phyloP scores from a whole-genome alignment of 768 basidiomycete species.

The Tulasnella sp. region DNA sequence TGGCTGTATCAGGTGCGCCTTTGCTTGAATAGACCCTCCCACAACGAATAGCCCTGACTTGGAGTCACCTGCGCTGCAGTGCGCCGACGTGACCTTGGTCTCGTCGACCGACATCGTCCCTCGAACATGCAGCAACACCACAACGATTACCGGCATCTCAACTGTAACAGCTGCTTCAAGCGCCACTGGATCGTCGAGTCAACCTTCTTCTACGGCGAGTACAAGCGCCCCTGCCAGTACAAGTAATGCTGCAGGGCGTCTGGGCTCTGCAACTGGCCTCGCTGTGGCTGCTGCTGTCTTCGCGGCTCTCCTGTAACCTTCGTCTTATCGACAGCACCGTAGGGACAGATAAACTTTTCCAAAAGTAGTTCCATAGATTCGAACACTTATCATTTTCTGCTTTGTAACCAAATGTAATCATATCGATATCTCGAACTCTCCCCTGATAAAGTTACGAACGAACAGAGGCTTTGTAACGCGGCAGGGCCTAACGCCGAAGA shows the following conservation, averaged over 20 bases:
- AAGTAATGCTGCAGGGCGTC: not conserved
- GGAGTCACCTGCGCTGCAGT: slow-evolving; percentile 49
- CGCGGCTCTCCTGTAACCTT: not conserved
- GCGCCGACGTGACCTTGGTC: slow-evolving; percentile 72
- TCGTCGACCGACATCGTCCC: slow-evolving; percentile 48
- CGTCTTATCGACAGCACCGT: too few species aligned
- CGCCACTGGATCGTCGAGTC: not conserved
- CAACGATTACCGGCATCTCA: slow-evolving; percentile 12
- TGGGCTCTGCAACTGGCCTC: not conserved
- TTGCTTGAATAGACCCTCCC: not conserved
- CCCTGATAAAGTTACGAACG: not conserved
- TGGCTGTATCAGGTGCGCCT: slow-evolving; percentile 64
- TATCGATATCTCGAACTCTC: not conserved
- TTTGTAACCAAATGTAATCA: not conserved
- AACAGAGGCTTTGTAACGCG: not conserved
- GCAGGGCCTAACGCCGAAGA: not conserved
- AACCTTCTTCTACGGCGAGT: not conserved
- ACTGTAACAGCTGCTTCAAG: not conserved
- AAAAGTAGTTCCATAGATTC: too few species aligned
- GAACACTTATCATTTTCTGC: not conserved
- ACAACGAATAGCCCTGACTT: not conserved
- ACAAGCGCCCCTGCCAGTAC: not conserved
- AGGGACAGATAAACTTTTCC: too few species aligned
- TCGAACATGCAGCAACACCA: slow-evolving; percentile 33
- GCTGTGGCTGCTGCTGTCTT: not conserved